Conservation (phyloP, 768 basidiomycete genomes). For the Leccinum broughii region DNA sequence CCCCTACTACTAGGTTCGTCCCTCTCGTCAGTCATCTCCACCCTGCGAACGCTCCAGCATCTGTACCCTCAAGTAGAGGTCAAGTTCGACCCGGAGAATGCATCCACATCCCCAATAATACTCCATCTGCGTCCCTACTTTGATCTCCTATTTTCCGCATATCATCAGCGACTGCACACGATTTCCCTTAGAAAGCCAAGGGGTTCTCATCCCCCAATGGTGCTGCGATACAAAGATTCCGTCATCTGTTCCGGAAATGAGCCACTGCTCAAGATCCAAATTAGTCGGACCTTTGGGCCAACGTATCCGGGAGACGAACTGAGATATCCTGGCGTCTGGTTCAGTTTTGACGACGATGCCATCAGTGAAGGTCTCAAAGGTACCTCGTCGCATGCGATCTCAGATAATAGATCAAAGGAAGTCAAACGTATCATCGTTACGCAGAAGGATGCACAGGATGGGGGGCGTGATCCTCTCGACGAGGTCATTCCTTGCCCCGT, state of each 20-base stretch:
- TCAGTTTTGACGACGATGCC: slow-evolving; percentile 78
- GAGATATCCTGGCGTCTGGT: slow-evolving; percentile 81
- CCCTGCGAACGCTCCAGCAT: slow-evolving; percentile 63
- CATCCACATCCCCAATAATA: slow-evolving; percentile 70
- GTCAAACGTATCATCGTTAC: slow-evolving; percentile 74
- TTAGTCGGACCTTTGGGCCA: slow-evolving; percentile 77
- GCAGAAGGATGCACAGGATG: slow-evolving; percentile 61
- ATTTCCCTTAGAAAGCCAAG: slow-evolving; percentile 71
- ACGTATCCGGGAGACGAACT: slow-evolving; percentile 79
- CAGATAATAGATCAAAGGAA: slow-evolving; percentile 68
- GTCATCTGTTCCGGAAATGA: slow-evolving; percentile 63
- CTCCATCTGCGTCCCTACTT: slow-evolving; percentile 79
- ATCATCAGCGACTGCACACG: slow-evolving; percentile 76
- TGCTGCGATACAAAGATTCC: slow-evolving; percentile 64
- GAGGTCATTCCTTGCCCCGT: slow-evolving; percentile 63
- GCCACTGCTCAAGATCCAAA: slow-evolving; percentile 59
- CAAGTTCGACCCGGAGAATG: slow-evolving; percentile 75
- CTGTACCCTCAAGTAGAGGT: slow-evolving; percentile 80
- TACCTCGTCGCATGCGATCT: slow-evolving; percentile 32
- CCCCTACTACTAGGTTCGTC: slow-evolving; percentile 60
- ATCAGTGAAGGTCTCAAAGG: slow-evolving; percentile 56
- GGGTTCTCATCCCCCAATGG: slow-evolving; percentile 65
- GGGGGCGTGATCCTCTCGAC: slow-evolving; percentile 65
- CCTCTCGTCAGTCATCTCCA: slow-evolving; percentile 74
- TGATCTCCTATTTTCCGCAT: slow-evolving; percentile 82